Conservation (phyloP, 2,329 filamentous ascomycete species). For the Diplodia seriata region DNA sequence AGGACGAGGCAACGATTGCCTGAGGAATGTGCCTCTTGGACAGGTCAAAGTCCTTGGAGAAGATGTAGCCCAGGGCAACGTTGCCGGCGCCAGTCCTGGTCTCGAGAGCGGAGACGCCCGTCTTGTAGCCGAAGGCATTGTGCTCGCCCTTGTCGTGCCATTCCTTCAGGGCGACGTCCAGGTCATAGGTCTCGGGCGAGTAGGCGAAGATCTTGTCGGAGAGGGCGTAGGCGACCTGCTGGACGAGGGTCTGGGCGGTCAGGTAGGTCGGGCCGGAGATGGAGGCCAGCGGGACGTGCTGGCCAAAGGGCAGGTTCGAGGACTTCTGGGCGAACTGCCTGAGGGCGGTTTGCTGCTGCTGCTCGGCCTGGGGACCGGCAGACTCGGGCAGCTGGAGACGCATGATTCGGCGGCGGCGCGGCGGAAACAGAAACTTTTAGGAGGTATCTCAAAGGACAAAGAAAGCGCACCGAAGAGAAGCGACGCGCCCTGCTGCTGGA, state of each 20-base stretch:
- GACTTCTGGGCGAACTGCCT: constrained; percentile 53
- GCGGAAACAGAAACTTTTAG: constrained; percentile 22
- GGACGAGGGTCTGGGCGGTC: constrained; percentile 89
- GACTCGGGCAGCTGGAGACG: constrained; percentile 49
- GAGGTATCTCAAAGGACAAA: constrained; percentile 19
- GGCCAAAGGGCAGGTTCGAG: constrained; percentile 60
- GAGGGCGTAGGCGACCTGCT: constrained; percentile 93
- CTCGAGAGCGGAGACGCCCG: constrained; percentile 80
- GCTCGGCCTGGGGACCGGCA: constrained; percentile 44
- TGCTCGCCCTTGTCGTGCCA: constrained; percentile 75
- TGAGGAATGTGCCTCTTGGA: constrained; percentile 91
- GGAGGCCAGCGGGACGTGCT: constrained; percentile 58
- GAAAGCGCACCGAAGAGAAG: not conserved
- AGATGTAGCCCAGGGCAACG: constrained; percentile 94
- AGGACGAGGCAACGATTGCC: constrained; percentile 84
- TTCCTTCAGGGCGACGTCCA: constrained; percentile 80
- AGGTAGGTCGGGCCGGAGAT: constrained; percentile 90
- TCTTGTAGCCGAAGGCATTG: constrained; percentile 83
- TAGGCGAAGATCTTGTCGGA: constrained; percentile 98
- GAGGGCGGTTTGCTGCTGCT: constrained; percentile 35
- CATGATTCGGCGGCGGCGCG: constrained; percentile 39
- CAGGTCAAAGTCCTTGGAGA: constrained; percentile 94
- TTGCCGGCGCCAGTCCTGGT: constrained; percentile 87
- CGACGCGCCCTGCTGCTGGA: constrained; percentile 6
- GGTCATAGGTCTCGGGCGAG: constrained; percentile 90